Evolutionary conservation across 164 flowering plant species (phyloP).

Genomic region (Nelumbo lutea): DNA sequence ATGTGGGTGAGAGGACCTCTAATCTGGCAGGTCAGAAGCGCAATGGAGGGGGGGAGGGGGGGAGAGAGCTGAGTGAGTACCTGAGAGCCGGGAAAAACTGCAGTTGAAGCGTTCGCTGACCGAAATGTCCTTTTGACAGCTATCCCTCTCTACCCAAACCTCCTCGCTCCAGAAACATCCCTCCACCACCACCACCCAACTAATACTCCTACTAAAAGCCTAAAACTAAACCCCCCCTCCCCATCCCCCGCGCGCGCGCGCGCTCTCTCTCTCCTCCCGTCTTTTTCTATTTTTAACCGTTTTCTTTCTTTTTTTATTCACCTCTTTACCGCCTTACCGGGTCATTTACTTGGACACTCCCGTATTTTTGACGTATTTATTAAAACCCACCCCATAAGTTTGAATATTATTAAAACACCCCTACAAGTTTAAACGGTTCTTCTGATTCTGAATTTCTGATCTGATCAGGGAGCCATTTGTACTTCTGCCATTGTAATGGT

Average conservation of each 20-base stretch:
- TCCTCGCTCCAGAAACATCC: slow-evolving; percentile 1
- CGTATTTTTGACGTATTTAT: no score
- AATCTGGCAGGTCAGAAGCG: no score
- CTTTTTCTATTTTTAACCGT: no score
- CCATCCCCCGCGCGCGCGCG: not conserved
- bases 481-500: no score
- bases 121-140: slow-evolving; percentile 24
- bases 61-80: slow-evolving; percentile 3
- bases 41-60: not conserved
- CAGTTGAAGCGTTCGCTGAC: slow-evolving; percentile 38
- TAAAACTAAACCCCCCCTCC: not conserved
- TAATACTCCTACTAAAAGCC: not conserved
- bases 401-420: no score
- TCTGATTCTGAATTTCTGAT: no score
- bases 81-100: slow-evolving; percentile 20
- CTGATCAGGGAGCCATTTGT: no score
- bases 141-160: slow-evolving; percentile 3
- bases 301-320: not conserved
- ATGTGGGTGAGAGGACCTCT: no score
- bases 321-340: not conserved
- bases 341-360: no score
- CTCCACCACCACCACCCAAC: not conserved
- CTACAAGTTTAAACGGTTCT: no score
- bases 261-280: not conserved
- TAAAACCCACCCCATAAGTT: no score